Evolutionary conservation across 1,284 basidiomycete genomes (phyloP), one percentile per base, ranked within the genome.

Genomic region (Ceratobasidium theobromae): DNA sequence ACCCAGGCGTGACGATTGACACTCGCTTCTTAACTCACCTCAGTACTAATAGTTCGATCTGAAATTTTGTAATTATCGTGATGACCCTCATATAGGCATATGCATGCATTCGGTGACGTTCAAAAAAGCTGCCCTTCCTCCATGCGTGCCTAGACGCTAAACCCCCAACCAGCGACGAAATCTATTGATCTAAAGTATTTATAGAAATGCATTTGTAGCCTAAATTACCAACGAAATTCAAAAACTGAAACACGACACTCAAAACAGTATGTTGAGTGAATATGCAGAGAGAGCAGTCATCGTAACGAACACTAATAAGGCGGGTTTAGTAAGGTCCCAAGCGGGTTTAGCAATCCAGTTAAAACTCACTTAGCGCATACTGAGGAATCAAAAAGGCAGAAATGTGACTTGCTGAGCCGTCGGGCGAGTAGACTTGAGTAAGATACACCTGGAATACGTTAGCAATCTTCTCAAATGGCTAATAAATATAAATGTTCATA

Each of bases 401-500:
- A 25, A 55, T 9, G n/a, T 55, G 38, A 11, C 25, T 23, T 11
- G 53, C 53, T 14, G 53, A 55, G 25, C 53, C 38, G 25, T 55
- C 53, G 12, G 53, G 53, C 23, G 53, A 55, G 40, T 55, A 55
- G 12, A 55, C 43, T 43, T 55, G 38, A 12, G 53, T 55, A 3
- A 55, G 53, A 23, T 55, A 55, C 25, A 55, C 53, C 53, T 55
- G 23, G 5, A 16, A 9, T 9, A 5, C 2, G 2, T 21, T 5
- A 43, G 5, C 12, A 41, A 18, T n/a, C n/a, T 18, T 1, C 14
- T 11, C 3, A 23, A 23, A 8, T 2, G 4, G 12, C 11, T 16
- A 12, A 11, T 38, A 43, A 12, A 6, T n/a, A 16, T 9, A 18
- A 12, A 21, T 8, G 18, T 33, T 27, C 46, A 11, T 60, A 81